Conservation (phyloP, 2,329 filamentous ascomycete genomes). For the Neonectria ditissima region DNA sequence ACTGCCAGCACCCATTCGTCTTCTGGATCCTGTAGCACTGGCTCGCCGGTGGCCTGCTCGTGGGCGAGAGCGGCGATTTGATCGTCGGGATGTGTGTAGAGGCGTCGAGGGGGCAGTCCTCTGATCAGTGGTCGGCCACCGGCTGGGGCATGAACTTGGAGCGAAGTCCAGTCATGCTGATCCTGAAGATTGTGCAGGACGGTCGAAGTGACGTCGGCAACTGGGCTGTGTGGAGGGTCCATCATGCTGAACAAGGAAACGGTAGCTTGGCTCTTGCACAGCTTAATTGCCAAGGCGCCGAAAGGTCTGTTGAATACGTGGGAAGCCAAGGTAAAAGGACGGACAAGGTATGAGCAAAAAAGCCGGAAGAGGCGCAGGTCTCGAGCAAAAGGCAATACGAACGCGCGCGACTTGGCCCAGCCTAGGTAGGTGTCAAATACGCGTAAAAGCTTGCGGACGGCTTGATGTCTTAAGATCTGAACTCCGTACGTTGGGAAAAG, state of each 20-base stretch:
- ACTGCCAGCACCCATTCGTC: constrained; percentile 83
- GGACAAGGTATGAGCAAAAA: not conserved
- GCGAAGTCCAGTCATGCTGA: constrained; percentile 79
- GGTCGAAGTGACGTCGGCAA: constrained; percentile 50
- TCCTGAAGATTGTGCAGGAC: constrained; percentile 78
- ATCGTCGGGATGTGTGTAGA: constrained; percentile 86
- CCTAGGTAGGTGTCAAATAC: constrained; percentile 5
- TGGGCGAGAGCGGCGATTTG: constrained; percentile 78
- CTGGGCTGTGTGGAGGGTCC: constrained; percentile 28
- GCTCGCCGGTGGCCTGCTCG: constrained; percentile 61
- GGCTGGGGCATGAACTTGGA: constrained; percentile 65
- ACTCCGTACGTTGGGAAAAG: not conserved
- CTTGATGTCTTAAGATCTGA: no score
- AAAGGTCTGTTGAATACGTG: not conserved
- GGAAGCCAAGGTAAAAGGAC: not conserved
- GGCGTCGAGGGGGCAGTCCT: constrained; percentile 77
- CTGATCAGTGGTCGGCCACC: constrained; percentile 72
- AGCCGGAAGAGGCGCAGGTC: not conserved
- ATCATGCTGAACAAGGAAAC: constrained; percentile 22
- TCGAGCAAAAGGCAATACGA: not conserved
- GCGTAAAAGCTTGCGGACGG: not conserved
- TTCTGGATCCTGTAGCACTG: constrained; percentile 64
- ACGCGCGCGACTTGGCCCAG: not conserved
- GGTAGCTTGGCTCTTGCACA: constrained; percentile 8
- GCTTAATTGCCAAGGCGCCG: constrained; percentile 17